Evolutionary conservation across 805 yeast genomes (phyloP), one percentile per base, ranked within the genome.

Genomic region (Candida taoyuanica): DNA sequence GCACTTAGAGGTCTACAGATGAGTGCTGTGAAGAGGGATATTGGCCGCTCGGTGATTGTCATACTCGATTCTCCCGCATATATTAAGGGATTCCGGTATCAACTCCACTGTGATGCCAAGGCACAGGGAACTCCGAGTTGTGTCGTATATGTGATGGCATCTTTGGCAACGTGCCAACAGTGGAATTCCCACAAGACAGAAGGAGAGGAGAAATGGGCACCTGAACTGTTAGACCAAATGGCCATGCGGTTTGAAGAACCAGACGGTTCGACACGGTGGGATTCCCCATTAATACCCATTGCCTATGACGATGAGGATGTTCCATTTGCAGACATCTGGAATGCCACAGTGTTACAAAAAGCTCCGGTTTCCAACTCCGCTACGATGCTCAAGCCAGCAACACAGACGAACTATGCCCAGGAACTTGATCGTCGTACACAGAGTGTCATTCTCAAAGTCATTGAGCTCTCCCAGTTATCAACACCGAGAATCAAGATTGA

Each of bases 51-150:
- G 21, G 79, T 75, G 16, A 70, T 93, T 20, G 97, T 93, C 1
- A 78, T 93, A 14, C 68, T 93, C 37, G 98, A 93, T 58, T 76
- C 93, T 2, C 67, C 88, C 52, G 79, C 85, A 29, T 93, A 93
- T 58, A 93, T 93, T 52, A 93, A 93, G 56, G 98, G 98, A 0
- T 88, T 89, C 59, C 68, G 98, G 43, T 93, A 93, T 62, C 98
- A 93, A 61, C 67, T 93, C 37, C 88, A 78, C 59, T 89, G 97
- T 60, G 98, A 93, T 59, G 89, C 96, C 27, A 91, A 89, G 58
- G 82, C 87, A 1, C 67, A 79, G 19, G 71, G 78, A 14, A 88
- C 97, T 1, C 80, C 93, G 3, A 82, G 85, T 46, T 83, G 94
- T 54, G 84, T 89, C 27, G 67, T 91, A 2, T 89, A 91, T 44